Conservation (phyloP, 2,329 filamentous ascomycete genomes). For the Paraconiothyrium brasiliense region DNA sequence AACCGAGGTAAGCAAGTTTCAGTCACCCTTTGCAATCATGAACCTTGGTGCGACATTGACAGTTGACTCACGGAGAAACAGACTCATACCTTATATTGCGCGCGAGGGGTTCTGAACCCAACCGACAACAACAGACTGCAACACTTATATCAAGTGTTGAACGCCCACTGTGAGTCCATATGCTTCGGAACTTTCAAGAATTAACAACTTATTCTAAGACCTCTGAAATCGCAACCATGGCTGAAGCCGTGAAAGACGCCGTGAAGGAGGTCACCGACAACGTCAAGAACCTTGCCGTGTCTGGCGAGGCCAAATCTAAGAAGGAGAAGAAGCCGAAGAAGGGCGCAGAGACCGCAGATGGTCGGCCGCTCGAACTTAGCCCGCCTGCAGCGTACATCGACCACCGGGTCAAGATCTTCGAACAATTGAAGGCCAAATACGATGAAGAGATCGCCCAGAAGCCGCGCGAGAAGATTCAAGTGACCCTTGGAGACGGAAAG, state of each 20-base stretch:
- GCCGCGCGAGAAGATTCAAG: constrained; percentile 75
- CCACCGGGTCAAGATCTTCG: constrained; percentile 85
- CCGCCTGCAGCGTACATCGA: constrained; percentile 79
- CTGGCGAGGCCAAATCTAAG: constrained; percentile 49
- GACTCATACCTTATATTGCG: constrained; percentile 25
- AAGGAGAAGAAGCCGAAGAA: constrained; percentile 63
- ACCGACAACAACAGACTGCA: not conserved
- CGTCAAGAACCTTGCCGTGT: constrained; percentile 68
- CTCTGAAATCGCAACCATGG: constrained; percentile 51
- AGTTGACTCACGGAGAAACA: constrained; percentile 39
- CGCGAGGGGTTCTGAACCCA: constrained; percentile 23
- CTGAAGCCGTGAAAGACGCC: constrained; percentile 59
- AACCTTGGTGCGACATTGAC: constrained; percentile 34
- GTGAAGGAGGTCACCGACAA: constrained; percentile 64
- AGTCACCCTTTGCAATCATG: constrained; percentile 16
- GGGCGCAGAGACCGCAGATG: constrained; percentile 42
- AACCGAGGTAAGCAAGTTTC: constrained; percentile 13
- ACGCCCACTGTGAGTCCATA: constrained; percentile 26
- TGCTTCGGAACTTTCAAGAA: constrained; percentile 8
- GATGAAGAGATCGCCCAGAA: constrained; percentile 77
- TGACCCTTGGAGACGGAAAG: constrained; percentile 78
- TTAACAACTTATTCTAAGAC: not conserved
- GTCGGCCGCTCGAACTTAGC: constrained; percentile 57
- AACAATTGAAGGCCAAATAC: constrained; percentile 84
- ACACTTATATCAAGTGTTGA: not conserved